phyloP scores from a whole-genome alignment of 2,329 filamentous ascomycete genomes.

The Elsinoe arachidis region DNA sequence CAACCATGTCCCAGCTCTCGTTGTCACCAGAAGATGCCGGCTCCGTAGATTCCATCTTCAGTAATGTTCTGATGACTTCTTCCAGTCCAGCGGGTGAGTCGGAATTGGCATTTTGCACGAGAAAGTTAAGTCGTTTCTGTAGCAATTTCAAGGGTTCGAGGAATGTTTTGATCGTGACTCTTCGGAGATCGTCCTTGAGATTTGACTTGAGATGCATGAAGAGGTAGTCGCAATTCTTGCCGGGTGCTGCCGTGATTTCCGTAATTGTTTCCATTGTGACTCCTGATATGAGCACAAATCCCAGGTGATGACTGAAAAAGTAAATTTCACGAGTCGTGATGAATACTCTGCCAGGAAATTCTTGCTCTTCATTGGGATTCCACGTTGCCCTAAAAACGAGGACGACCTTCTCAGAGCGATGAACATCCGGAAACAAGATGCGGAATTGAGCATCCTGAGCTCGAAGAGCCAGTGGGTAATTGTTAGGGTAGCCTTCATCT shows the following conservation, averaged over 20 bases:
- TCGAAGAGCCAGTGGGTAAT: slow-evolving; percentile 64
- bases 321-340: slow-evolving; percentile 82
- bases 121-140: slow-evolving; percentile 72
- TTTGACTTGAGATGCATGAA: slow-evolving; percentile 67
- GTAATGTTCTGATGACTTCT: slow-evolving; percentile 61
- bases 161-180: slow-evolving; percentile 86
- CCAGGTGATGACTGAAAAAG: slow-evolving; percentile 93
- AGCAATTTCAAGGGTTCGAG: slow-evolving; percentile 77
- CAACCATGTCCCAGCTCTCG: slow-evolving; percentile 87
- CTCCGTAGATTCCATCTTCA: slow-evolving; percentile 60
- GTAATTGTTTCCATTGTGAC: slow-evolving; percentile 67
- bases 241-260: slow-evolving; percentile 83
- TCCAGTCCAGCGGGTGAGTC: slow-evolving; percentile 61
- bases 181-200: slow-evolving; percentile 47
- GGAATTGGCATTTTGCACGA: slow-evolving; percentile 71
- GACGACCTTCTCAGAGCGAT: slow-evolving; percentile 70
- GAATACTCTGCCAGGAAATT: slow-evolving; percentile 78
- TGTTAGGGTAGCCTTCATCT: slow-evolving; percentile 55
- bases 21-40: slow-evolving; percentile 59
- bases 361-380: slow-evolving; percentile 65
- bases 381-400: slow-evolving; percentile 91
- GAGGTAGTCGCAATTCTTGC: slow-evolving; percentile 79
- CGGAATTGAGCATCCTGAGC: slow-evolving; percentile 91
- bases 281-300: slow-evolving; percentile 74
- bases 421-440: slow-evolving; percentile 76